Percentiles rank a stretch among this genome's conserved stretches.
phyloP scores from a whole-genome alignment of 495 filamentous ascomycete species.

The Pseudevernia furfuracea region DNA sequence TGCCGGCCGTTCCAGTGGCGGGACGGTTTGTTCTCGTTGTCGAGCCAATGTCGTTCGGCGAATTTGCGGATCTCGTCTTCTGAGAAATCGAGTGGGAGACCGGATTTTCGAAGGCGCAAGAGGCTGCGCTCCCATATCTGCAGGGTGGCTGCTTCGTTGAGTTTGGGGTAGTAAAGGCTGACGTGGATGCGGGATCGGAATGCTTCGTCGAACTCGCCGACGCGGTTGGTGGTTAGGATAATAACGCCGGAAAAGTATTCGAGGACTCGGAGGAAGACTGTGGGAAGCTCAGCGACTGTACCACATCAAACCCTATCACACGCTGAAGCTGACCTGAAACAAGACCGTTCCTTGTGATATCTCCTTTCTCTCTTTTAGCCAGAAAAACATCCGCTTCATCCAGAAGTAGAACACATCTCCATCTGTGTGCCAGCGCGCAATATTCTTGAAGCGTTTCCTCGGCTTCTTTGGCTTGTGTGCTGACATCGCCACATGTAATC shows the following conservation, averaged over 20 bases:
- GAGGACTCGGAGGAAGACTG: constrained; percentile 44
- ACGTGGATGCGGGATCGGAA: constrained; percentile 47
- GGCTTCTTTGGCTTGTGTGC: constrained; percentile 13
- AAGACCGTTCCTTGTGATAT: constrained; percentile 27
- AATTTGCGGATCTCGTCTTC: not conserved
- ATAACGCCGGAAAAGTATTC: constrained; percentile 53
- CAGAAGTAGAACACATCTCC: constrained; percentile 43
- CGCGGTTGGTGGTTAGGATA: constrained; percentile 48
- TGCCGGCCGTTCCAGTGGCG: constrained; percentile 41
- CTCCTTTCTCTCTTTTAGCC: constrained; percentile 39
- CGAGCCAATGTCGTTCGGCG: not conserved
- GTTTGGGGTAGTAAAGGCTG: constrained; percentile 14
- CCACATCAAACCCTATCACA: not conserved
- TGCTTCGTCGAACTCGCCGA: constrained; percentile 40
- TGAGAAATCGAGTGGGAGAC: not conserved
- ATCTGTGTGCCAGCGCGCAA: constrained; percentile 19
- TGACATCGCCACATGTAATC: constrained; percentile 27
- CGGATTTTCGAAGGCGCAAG: not conserved
- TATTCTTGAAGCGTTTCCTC: constrained; percentile 38
- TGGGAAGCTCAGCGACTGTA: not conserved
- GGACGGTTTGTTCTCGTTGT: not conserved
- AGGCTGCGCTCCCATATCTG: constrained; percentile 16
- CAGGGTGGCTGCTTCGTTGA: not conserved
- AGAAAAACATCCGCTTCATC: constrained; percentile 67
- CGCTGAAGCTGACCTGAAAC: constrained; percentile 11